Evolutionary conservation across 305 asterid genomes (phyloP), one percentile per base, ranked within the genome.

Genomic region (Petunia hybrid): DNA sequence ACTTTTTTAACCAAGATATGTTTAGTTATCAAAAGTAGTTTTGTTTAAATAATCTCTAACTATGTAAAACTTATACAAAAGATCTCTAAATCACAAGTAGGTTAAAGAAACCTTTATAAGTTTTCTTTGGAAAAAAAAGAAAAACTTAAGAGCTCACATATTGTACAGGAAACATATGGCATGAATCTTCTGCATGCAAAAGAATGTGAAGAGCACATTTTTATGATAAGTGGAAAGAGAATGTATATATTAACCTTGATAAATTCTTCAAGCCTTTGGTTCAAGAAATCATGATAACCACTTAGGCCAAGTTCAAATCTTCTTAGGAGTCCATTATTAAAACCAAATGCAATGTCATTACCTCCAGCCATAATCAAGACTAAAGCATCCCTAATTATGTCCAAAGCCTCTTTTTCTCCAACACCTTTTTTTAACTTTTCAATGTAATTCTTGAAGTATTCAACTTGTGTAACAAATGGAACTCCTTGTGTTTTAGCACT

Each of bases 231-330:
- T 6, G 16, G 35, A 70, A 45, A 2, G 2, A 7, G 9, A 1
- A 31, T 8, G 22, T 39, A 9, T 66, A 22, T 3, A 10, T 35
- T 39, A 62, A 83, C 83, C 85, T 82, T 63, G 13, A 80, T 62
- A 43, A 62, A 46, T 16, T 67, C 55, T 31, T 69, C 80, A 77
- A 80, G 46, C 36, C 62, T 80, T 13, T 38, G 65, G 4, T 40
- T 83, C 48, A 85, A 35, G 53, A 68, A 80, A 83, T 78, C 82
- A n/a, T 83, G 84, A 39, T 83, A 85, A 1, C 80, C 80, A 46
- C 10, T 31, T 36, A 81, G 55, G 4, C 82, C 82, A 2, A 46
- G 59, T 8, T 80, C 81, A 41, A 51, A 1, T 43, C 74, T 81
- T 53, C 86, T 78, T 0, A 80, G 57, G 4, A 80, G 73, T 1